These are phyloP conservation scores for Salix suchowensis DNA, from an alignment of 345 rosid genomes.

Conservation along the genomic window DNA sequence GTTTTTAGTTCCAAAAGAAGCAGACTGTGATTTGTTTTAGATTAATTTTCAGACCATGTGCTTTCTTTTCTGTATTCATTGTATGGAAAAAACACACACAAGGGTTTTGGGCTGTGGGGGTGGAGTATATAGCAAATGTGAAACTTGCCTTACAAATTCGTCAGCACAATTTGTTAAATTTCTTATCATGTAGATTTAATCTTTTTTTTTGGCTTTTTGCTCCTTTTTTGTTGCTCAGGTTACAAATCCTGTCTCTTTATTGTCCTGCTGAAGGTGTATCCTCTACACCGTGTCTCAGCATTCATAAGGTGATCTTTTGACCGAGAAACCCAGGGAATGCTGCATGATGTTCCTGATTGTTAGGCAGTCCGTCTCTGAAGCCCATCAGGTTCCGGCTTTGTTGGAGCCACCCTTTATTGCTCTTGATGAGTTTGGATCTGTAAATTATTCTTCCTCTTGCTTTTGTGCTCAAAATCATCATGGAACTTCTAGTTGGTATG, in stretches of 20 bases:
- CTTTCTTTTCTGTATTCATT: background rate
- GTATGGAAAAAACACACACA: background rate
- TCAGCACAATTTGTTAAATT: background rate
- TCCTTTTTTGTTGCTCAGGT: slow-evolving; percentile 1
- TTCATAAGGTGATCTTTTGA: slow-evolving; percentile 1
- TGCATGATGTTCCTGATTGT: slow-evolving; percentile 23
- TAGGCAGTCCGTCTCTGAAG: slow-evolving; percentile 4
- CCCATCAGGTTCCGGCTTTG: background rate
- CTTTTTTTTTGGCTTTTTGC: background rate
- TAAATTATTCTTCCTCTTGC: background rate
- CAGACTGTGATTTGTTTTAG: background rate
- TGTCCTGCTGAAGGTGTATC: background rate
- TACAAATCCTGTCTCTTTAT: background rate
- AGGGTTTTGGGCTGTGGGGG: background rate
- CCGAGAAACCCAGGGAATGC: slow-evolving; percentile 19
- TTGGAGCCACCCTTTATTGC: background rate
- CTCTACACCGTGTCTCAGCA: background rate
- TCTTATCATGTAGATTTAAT: background rate
- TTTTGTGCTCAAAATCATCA: background rate
- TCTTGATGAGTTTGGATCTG: slow-evolving; percentile 14
- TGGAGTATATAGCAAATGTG: background rate
- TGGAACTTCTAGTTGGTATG: background rate
- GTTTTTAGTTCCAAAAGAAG: background rate
- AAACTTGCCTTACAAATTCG: background rate
- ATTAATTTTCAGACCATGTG: background rate